Base-by-base conservation (phyloP, 768 basidiomycete genomes). In the Suillus weaverae region DNA sequence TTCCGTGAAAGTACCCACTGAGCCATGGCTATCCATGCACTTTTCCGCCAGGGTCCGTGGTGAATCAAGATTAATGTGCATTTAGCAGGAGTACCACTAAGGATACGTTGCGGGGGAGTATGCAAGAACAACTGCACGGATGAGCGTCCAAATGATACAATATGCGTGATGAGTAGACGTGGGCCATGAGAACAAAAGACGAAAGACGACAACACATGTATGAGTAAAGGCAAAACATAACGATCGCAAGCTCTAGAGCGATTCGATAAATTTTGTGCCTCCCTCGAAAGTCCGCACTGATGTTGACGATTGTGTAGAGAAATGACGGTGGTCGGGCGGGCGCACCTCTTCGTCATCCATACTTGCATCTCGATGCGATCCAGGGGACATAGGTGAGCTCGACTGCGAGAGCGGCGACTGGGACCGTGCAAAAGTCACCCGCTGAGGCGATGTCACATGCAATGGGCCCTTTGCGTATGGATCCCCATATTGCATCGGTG, bases 261-360 rank as follows among this genome's bases (percentile, higher is more conserved):
- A 75, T 68, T 85, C 84, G 33, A 84, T 72, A 64, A 85, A 85
- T 70, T 81, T 85, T 20, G 82, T 81, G 16, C 83, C 84, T n/a
- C 78, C 77, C 61, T 70, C 69, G 39, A 82, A 78, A 13, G 82
- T 81, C 68, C 75, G 77, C 67, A 78, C 67, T 26, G 80, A 74
- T 54, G 65, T 57, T 16, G 64, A 66, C 30, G 73, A 75, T 67
- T 72, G 59, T 16, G 60, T 56, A 43, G 73, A 72, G 2, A 64
- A 69, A 64, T 77, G 72, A 2, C 66, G 69, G 43, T 43, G 64
- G 44, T 70, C 64, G 3, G 62, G 67, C 1, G 66, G 36, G 13
- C 36, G 59, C 8, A 26, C 56, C 8, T 67, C 70, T 1, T 56
- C 68, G 35, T 62, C 64, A 10, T 60, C 65, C 20, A 33, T 33